These are phyloP conservation scores for Bimuria novae-zelandiae DNA, from an alignment of 2,329 filamentous ascomycete genomes.

Conservation along the genomic window DNA sequence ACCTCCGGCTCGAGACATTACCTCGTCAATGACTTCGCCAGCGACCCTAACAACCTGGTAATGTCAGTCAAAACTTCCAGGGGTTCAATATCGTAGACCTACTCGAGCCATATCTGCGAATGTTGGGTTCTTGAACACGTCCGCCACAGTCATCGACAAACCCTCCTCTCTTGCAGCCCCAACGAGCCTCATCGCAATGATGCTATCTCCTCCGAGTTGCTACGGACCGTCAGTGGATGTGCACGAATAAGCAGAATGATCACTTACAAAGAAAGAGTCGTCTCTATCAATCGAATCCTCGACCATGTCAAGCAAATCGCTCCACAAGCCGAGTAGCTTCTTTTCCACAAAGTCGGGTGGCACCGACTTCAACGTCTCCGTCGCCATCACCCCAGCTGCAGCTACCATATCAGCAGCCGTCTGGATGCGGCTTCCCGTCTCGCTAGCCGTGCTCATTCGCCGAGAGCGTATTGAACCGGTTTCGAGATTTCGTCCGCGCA, in stretches of 20 bases:
- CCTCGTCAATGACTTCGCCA: slow-evolving; percentile 41
- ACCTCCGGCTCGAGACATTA: slow-evolving; percentile 38
- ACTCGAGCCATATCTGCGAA: slow-evolving; percentile 41
- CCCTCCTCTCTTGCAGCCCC: slow-evolving; percentile 40
- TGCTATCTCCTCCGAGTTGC: slow-evolving; percentile 40
- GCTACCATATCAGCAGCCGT: slow-evolving; percentile 42
- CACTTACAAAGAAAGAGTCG: slow-evolving; percentile 42
- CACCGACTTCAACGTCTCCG: slow-evolving; percentile 31
- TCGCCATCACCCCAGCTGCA: slow-evolving; percentile 35
- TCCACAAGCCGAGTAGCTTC: slow-evolving; percentile 38
- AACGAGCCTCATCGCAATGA: slow-evolving; percentile 42
- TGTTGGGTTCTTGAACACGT: slow-evolving; percentile 41
- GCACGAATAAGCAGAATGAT: too few relatives aligned
- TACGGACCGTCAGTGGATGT: too few relatives aligned
- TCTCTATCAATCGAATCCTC: slow-evolving; percentile 40
- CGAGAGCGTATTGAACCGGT: slow-evolving; percentile 28
- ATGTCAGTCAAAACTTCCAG: slow-evolving; percentile 11
- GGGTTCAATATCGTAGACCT: slow-evolving; percentile 3
- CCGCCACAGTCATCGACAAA: slow-evolving; percentile 40
- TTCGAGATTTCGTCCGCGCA: slow-evolving; percentile 31
- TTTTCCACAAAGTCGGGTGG: slow-evolving; percentile 41
- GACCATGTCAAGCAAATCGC: slow-evolving; percentile 39
- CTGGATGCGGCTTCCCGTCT: slow-evolving; percentile 35
- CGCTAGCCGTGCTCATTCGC: slow-evolving; percentile 35
- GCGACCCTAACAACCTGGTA: slow-evolving; percentile 39